Evolutionary conservation across 805 yeast genomes (phyloP), one percentile per base, ranked within the genome.

Genomic region (Zygosaccharomyces pseudorouxii): DNA sequence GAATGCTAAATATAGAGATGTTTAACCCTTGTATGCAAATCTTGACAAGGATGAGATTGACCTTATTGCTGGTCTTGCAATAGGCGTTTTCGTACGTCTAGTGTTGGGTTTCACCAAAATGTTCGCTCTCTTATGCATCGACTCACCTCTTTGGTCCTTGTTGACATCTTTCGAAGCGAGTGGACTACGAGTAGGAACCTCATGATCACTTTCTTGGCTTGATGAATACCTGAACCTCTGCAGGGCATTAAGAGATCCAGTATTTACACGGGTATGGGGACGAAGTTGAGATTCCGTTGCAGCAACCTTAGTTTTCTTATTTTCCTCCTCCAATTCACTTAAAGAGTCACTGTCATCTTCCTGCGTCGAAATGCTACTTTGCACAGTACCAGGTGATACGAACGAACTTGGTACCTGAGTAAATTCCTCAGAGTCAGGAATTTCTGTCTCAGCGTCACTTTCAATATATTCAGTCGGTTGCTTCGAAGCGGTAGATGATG

Each of bases 351-450:
- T 37, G 28, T 37, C 46, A 11, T 46, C 48, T 16, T 42, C 42
- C 12, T 48, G 44, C 11, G 49, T 33, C 5, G 48, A 31, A 2
- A 41, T 25, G 18, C 44, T 40, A 11, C 36, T 40, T 8, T 31
- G 36, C 19, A 23, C 36, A 18, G 44, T 40, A 36, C 36, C 18
- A 16, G 33, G 36, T 6, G 43, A 41, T 5, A 46, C 30, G 30
- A 48, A 54, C 1, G 59, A 55, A 38, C 63, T 62, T 8, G 66
- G 54, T 4, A 60, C 42, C 27, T 62, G 57, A 4, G 67, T 63
- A 2, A 65, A 55, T 7, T 56, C 22, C 37, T 54, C 50, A 10
- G 68, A 63, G 25, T 60, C 63, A 3, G 67, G 61, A 14, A 60
- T 45, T 42, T 60, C 65, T 3, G 68, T 62, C 14, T 58, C 59